Evolutionary conservation across 1,284 basidiomycete species (phyloP).

Genomic region (Golubevia pallescens): DNA sequence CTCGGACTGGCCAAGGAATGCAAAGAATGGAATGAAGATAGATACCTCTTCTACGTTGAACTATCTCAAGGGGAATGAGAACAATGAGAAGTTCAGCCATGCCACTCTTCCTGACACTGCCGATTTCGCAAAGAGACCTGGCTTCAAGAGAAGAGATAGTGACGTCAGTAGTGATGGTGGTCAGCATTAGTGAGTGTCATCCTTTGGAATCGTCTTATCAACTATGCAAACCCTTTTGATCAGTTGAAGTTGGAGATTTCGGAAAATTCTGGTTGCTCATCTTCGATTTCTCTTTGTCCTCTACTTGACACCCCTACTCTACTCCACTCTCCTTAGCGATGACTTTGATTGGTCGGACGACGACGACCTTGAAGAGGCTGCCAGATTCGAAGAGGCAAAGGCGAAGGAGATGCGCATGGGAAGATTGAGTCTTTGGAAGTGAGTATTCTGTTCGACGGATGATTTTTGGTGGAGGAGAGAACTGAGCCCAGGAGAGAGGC

Average conservation of each 20-base stretch:
- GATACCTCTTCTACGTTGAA: no score
- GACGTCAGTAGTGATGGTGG: background rate
- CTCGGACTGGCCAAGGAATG: constrained; percentile 35
- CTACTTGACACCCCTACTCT: no score
- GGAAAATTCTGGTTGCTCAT: no score
- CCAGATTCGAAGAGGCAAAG: constrained; percentile 29
- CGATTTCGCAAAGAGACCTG: background rate
- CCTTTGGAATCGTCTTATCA: no score
- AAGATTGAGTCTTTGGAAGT: constrained; percentile 33
- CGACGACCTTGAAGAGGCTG: constrained; percentile 41
- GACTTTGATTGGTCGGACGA: constrained; percentile 59
- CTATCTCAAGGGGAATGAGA: no score
- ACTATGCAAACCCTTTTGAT: no score
- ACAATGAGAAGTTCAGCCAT: background rate
- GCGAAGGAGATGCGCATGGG: constrained; percentile 34
- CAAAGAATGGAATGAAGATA: no score
- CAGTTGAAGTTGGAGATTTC: no score
- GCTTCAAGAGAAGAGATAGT: background rate
- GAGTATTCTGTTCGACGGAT: no score
- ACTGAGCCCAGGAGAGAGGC: no score
- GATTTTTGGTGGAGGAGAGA: no score
- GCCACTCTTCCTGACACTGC: background rate
- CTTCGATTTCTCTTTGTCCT: no score
- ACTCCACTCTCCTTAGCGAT: constrained; percentile 17
- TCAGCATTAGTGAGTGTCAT: background rate